phyloP scores from a whole-genome alignment of 352 stramenopile genomes.

The Phytophthora pisi region DNA sequence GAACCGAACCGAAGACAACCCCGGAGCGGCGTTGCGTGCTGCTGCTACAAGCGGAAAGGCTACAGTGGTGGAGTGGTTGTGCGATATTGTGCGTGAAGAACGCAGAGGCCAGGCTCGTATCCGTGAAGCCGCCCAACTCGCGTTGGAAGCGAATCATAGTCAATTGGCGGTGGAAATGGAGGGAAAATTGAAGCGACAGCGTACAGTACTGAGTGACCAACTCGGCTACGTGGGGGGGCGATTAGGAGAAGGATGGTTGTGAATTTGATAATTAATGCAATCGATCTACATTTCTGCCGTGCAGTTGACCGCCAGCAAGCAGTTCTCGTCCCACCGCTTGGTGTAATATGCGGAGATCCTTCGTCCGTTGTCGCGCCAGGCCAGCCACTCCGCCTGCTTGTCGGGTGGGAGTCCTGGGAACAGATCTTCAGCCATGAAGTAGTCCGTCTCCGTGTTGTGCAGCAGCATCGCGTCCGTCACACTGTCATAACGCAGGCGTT shows the following conservation, averaged over 20 bases:
- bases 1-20: constrained; percentile 14
- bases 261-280: not conserved
- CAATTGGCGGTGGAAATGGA: too few species aligned
- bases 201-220: too few species aligned
- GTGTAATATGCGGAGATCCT: constrained; percentile 55
- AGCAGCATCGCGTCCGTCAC: constrained; percentile 47
- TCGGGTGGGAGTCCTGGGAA: constrained; percentile 22
- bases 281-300: constrained; percentile 4
- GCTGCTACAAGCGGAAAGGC: too few species aligned
- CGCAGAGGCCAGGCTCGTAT: too few species aligned
- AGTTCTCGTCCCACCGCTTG: constrained; percentile 47
- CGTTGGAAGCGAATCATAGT: too few species aligned
- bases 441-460: constrained; percentile 49
- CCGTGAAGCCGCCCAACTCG: too few species aligned
- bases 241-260: not conserved
- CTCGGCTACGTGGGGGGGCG: too few species aligned
- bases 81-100: too few species aligned
- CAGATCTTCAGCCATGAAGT: constrained; percentile 40
- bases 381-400: constrained; percentile 31
- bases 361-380: constrained; percentile 39
- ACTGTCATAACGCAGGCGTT: constrained; percentile 49
- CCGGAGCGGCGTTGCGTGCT: too few species aligned
- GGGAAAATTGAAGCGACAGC: too few species aligned
- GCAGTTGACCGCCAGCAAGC: constrained; percentile 33
- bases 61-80: too few species aligned